Conservation (phyloP, 306 rosid species). For the Cucumis melo region DNA sequence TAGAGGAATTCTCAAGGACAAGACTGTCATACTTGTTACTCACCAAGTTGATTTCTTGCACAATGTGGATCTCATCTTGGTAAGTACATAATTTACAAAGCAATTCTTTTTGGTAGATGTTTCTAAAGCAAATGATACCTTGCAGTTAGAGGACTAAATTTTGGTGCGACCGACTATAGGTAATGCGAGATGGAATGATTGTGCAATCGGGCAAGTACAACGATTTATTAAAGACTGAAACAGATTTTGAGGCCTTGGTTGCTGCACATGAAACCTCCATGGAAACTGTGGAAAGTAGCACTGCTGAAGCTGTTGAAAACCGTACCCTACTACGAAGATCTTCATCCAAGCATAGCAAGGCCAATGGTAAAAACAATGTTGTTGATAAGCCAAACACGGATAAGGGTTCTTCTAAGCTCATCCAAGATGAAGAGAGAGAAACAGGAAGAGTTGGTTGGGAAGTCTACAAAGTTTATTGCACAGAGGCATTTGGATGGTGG, state of each 20-base stretch:
- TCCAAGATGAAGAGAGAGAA: conserved; percentile 89
- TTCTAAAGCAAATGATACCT: neutral
- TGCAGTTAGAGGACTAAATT: neutral
- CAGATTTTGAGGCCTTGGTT: conserved; percentile 71
- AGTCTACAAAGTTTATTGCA: conserved; percentile 67
- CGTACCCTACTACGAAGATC: conserved; percentile 23
- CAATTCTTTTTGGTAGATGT: neutral
- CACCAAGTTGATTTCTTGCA: conserved; percentile 99
- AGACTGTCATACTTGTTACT: conserved; percentile 77
- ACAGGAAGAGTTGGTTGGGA: conserved; percentile 68
- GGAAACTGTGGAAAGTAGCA: conserved; percentile 76
- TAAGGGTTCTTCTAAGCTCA: conserved; percentile 61
- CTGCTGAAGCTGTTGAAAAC: conserved; percentile 19
- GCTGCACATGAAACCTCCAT: conserved; percentile 86
- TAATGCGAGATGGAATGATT: conserved; percentile 75
- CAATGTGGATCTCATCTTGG: conserved; percentile 72
- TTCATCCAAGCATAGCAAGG: conserved; percentile 22
- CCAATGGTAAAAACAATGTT: conserved; percentile 43
- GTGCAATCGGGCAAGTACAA: conserved; percentile 76
- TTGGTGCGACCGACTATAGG: conserved; percentile 25
- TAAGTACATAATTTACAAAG: conserved; percentile 14
- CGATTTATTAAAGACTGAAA: conserved; percentile 38
- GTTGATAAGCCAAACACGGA: conserved; percentile 30
- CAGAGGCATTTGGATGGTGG: conserved; percentile 92
- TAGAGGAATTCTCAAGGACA: conserved; percentile 63